Evolutionary conservation across 257 asterid genomes (phyloP), one percentile per base, ranked within the genome.

Genomic region (Plantago major): DNA sequence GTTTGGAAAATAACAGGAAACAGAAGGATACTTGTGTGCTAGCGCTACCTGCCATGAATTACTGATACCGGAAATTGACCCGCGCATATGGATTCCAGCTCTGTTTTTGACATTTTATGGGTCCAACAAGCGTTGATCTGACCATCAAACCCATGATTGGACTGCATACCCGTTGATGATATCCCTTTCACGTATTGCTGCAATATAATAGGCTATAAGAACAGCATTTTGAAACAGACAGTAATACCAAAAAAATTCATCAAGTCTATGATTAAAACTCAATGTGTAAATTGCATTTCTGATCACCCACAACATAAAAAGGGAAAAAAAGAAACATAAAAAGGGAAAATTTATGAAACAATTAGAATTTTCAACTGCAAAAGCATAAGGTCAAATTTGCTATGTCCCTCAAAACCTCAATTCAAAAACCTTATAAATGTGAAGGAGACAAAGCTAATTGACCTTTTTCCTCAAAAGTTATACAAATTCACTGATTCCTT

Each of bases 61-160:
- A 93, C 95, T 60, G 97, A 87, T 64, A 87, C 28, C 45, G 78
- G 97, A 80, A 89, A 89, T 26, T 84, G 95, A 47, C 84, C 82
- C 1, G 76, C 57, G 49, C 88, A 82, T 67, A 93, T 84, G 46
- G 84, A 65, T 71, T 87, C 97, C 15, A 87, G 48, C 66, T 93
- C 97, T n/a, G 71, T 66, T 63, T 67, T 55, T 1, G 88, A 71
- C 74, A 90, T 37, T 56, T 83, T 85, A 73, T 93, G 99, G 0
- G 89, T 90, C 99, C 99, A 93, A 69, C 99, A 93, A 28, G 99
- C 97, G 66, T 90, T 90, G 46, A 87, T 9, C 78, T 93, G 99
- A 58, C 99, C 99, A 22, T 87, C 96, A 70, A 89, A 93, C 66
- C 97, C 99, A 66, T 72, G 70, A 55, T 64, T 87, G 6, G 97